A percentile compares a stretch with the other conserved stretches of the same genome.
phyloP scores from a whole-genome alignment of 345 rosid genomes.

The Bretschneidera sinensis region DNA sequence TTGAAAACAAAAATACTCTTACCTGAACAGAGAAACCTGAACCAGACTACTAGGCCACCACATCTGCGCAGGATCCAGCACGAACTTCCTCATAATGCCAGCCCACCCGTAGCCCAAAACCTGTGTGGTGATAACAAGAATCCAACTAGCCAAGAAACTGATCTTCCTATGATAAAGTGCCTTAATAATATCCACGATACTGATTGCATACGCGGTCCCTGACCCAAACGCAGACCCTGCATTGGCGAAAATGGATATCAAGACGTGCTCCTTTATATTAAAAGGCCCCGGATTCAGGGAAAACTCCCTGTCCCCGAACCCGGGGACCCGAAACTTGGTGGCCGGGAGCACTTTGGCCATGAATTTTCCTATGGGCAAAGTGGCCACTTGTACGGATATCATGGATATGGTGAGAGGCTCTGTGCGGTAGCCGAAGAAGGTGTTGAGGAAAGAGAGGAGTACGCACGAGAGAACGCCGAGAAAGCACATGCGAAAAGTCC shows the following conservation, averaged over 20 bases:
- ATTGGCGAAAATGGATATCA: constrained; percentile 52
- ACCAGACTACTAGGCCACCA: constrained; percentile 67
- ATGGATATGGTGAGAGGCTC: constrained; percentile 48
- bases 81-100: constrained; percentile 52
- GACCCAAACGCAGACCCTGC: constrained; percentile 49
- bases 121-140: constrained; percentile 60
- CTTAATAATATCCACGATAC: constrained; percentile 49
- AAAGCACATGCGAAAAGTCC: constrained; percentile 67
- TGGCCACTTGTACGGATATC: constrained; percentile 57
- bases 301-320: constrained; percentile 32
- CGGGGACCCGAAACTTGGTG: constrained; percentile 34
- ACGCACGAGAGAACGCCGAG: constrained; percentile 47
- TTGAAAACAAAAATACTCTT: constrained; percentile 10
- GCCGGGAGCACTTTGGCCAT: constrained; percentile 38
- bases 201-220: constrained; percentile 52
- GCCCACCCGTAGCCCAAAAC: constrained; percentile 72
- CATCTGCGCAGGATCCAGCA: constrained; percentile 66
- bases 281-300: constrained; percentile 51
- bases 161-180: constrained; percentile 53
- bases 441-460: constrained; percentile 61
- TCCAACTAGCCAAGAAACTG: constrained; percentile 54
- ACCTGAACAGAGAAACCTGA: constrained; percentile 66
- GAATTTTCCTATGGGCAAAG: constrained; percentile 49
- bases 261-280: constrained; percentile 45
- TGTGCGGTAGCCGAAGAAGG: constrained; percentile 57